Evolutionary conservation across 331 rosid species (phyloP).

Genomic region (Phaseolus coccineus): DNA sequence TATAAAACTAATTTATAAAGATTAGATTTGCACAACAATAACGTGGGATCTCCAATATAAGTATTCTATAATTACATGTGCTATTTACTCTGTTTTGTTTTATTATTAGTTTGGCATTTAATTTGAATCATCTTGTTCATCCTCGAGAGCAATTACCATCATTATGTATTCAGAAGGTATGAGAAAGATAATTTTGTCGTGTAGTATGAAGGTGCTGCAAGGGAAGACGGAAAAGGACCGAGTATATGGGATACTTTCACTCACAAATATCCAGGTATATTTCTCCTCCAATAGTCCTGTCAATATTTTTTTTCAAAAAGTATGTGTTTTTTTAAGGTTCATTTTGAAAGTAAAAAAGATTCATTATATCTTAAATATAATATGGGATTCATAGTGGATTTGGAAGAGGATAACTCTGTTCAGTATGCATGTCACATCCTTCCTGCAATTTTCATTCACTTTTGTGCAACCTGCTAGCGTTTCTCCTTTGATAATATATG

Average conservation of each 20-base stretch:
- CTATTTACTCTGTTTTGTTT: neutral
- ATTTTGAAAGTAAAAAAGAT: neutral
- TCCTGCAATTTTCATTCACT: neutral
- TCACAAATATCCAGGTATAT: constrained; percentile 50
- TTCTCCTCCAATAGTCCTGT: neutral
- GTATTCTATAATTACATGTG: neutral
- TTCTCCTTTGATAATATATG: neutral
- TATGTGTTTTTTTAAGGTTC: neutral
- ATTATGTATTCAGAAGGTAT: neutral
- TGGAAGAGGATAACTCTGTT: neutral
- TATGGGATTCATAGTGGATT: neutral
- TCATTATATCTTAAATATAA: neutral
- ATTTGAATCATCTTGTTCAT: neutral
- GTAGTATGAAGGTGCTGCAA: constrained; percentile 57
- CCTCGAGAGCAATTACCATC: neutral
- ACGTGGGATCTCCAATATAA: no score
- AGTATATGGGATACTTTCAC: constrained; percentile 63
- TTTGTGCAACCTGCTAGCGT: neutral
- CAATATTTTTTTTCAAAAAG: neutral
- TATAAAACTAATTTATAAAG: no score
- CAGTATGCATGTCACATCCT: neutral
- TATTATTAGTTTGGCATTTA: neutral
- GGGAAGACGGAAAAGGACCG: constrained; percentile 61
- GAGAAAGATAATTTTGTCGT: neutral
- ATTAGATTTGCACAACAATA: no score